Evolutionary conservation across 2,329 filamentous ascomycete species (phyloP), one percentile per base, ranked within the genome.

Genomic region (Fusarium neocosmosporiellum): DNA sequence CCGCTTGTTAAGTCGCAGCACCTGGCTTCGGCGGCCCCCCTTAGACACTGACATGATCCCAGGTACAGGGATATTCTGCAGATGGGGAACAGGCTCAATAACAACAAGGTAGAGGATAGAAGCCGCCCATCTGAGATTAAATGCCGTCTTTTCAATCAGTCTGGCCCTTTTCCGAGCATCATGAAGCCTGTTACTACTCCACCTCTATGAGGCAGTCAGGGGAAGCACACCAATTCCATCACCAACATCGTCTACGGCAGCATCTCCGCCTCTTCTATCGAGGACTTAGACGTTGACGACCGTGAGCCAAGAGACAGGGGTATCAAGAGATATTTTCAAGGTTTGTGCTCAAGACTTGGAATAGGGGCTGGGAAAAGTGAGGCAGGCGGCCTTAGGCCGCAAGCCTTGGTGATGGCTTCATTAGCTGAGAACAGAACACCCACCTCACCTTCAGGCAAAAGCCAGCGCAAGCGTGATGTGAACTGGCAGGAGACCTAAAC

Each of bases 51-150:
- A 46, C 5, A 46, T 18, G 22, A 11, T 8, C 8, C 14, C 5
- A 18, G 24, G 5, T 4, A n/a, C 4, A 16, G 24, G 43, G 24
- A n/a, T 27, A 27, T 13, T 27, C 43, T 29, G 10, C 24, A 18
- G 22, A 46, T 24, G 22, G 16, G 36, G 39, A 27, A 13, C 6
- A n/a, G 24, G 43, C 24, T 13, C 10, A 6, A 48, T n/a, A 10
- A 11, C 9, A 10, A 29, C 6, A n/a, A 13, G 18, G 1, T 7
- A n/a, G 6, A n/a, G 10, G 9, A n/a, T n/a, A 27, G 9, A n/a
- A 29, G 13, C 6, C 3, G 4, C 6, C 0, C 10, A 3, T 11
- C 24, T 11, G 3, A 48, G 22, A 11, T 11, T 4, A 1, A 27
- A 7, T 18, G 1, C 16, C 16, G 2, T 18, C 1, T 4, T 18